Percentiles rank a stretch among this genome's conserved stretches.
Conservation (phyloP, 345 rosid species). For the Linum lewisii region DNA sequence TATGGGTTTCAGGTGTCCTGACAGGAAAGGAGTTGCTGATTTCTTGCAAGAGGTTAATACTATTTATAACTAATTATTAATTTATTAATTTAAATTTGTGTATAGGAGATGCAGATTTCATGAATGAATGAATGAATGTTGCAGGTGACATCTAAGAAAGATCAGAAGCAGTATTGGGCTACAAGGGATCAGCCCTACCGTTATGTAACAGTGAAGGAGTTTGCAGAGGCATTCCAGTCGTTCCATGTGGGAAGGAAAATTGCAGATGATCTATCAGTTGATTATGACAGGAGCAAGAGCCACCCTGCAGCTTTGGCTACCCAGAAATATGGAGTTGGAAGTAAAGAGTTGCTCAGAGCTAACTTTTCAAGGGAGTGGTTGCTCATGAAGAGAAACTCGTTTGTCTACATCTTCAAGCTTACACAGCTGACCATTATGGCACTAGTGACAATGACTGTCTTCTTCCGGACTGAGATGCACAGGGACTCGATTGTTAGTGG, state of each 20-base stretch:
- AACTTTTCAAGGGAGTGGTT: neutral
- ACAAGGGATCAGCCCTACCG: neutral
- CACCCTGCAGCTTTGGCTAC: constrained; percentile 1
- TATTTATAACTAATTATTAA: neutral
- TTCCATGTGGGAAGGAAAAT: neutral
- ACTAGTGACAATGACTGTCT: neutral
- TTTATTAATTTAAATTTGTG: neutral
- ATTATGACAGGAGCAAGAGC: neutral
- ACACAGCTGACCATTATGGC: neutral
- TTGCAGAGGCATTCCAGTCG: no score
- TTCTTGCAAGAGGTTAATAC: neutral
- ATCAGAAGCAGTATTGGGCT: constrained; percentile 1
- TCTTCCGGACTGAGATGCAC: neutral
- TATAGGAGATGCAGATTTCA: neutral
- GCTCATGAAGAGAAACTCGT: constrained; percentile 1
- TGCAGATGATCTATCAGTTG: neutral
- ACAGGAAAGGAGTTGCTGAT: no score
- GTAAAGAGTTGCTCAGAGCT: neutral
- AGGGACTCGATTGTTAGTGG: neutral
- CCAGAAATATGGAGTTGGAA: neutral
- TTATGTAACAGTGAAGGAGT: neutral
- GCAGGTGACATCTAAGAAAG: neutral
- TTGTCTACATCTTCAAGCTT: neutral
- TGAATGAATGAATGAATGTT: neutral
- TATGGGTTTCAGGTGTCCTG: no score